Base-by-base conservation (phyloP, 2,329 filamentous ascomycete genomes). In the Calonectria pauciramosa region DNA sequence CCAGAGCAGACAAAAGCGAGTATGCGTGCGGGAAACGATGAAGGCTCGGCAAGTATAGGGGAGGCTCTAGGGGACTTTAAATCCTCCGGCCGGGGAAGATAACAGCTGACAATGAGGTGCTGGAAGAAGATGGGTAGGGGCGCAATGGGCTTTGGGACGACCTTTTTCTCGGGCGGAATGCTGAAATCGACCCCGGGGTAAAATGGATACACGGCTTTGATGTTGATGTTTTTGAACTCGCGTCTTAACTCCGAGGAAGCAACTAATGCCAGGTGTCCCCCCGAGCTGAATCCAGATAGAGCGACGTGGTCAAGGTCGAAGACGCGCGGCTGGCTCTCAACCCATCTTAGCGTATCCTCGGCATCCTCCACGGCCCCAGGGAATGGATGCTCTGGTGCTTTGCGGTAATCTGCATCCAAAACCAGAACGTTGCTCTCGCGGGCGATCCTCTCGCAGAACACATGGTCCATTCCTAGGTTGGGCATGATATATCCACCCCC, bases 221-320 rank as follows among this genome's bases (percentile, higher is more conserved):
- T 44, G 14, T 71, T 36, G 30, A 71, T 36, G 18, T 38, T 28
- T 36, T 51, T 47, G 20, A 52, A 65, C 36, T 71, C 30, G 20
- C 44, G 41, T 41, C 36, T 59, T 28, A 71, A 32, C 10, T 30
- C 32, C 8, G 60, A 66, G 4, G 69, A 54, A 2, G 69, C 69
- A 6, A 66, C 69, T 10, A 71, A 13, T 6, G 69, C 69, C 4
- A 71, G 49, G 36, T 66, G 65, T 84, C 13, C 88, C 3, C 89
- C 89, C 0, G 86, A 86, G 13, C 85, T 87, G 70, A 87, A 87
- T 3, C 88, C 88, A 20, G 86, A 86, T 3, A 89, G 66, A 3
- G 86, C 88, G 9, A 89, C 77, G 4, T 82, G 75, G 2, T 77
- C 72, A 2, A 80, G 66, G 77, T 87, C 83, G 20, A 84, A 83